Evolutionary conservation across 306 rosid species (phyloP), one percentile per base, ranked within the genome.

Genomic region (Castanospermum australe): DNA sequence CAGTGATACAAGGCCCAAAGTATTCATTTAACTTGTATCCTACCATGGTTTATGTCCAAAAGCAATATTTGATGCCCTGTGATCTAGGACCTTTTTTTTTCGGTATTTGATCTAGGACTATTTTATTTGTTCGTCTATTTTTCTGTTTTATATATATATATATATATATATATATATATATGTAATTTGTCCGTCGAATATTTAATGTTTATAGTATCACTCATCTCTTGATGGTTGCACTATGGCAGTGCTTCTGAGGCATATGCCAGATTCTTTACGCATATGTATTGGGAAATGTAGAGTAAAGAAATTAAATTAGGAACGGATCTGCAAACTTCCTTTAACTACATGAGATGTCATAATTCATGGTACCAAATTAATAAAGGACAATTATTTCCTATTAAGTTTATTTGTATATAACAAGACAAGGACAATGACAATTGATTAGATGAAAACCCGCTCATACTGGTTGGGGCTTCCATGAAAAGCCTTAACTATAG

Each of bases 191-290:
- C 41, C 38, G 18, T 39, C 28, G 7, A 41, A 59, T 55, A 72
- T 72, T 56, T 18, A 36, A 54, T 52, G 55, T 51, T 38, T 35
- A 17, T 28, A 69, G 22, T 35, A 33, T 71, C 38, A 72, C 38
- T 24, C 17, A 44, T 10, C 57, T 35, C 25, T 35, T n/a, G n/a
- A n/a, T n/a, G n/a, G 35, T 65, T 63, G 63, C 24, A 0, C 10
- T 0, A 20, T 30, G 38, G 35, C 54, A 55, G 41, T 33, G 17
- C 22, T 44, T 62, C 38, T 47, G 51, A 48, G 51, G 32, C 57
- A 41, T 36, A 77, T 77, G 67, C 47, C 33, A 65, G 81, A 77
- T 77, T 52, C 74, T 77, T 15, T 42, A 35, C 13, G 75, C 36
- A 48, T 5, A 21, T 22, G 32, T 36, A 39, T 67, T 52, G 81